Evolutionary conservation across 1,139 yeast species (phyloP).

Genomic region (Scheffersomyces titani): DNA sequence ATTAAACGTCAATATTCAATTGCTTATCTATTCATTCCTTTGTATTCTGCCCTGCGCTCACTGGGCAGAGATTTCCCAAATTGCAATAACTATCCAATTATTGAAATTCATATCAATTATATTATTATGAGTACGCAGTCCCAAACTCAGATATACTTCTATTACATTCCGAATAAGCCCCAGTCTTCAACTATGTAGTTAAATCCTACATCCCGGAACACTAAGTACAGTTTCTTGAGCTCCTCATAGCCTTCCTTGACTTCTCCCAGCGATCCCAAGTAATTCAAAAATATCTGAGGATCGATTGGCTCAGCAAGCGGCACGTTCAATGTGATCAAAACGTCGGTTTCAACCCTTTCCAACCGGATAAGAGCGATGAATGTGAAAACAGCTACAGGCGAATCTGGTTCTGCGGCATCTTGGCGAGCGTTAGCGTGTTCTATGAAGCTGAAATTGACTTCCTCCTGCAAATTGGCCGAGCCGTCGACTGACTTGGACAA

Average conservation of each 20-base stretch:
- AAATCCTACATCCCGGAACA: conserved; percentile 17
- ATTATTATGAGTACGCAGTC: background rate
- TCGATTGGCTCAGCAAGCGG: conserved; percentile 31
- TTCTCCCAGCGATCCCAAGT: conserved; percentile 47
- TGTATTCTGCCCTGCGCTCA: background rate
- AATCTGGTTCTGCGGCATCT: conserved; percentile 51
- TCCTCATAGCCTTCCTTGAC: conserved; percentile 4
- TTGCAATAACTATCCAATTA: background rate
- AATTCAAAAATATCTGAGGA: conserved; percentile 18
- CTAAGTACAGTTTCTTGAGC: conserved; percentile 13
- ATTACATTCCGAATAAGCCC: conserved; percentile 24
- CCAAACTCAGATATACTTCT: background rate
- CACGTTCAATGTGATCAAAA: conserved; percentile 59
- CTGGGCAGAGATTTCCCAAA: background rate
- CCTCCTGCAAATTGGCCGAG: conserved; percentile 6
- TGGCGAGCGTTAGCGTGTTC: conserved; percentile 32
- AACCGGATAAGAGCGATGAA: conserved; percentile 58
- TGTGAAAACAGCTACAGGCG: conserved; percentile 30
- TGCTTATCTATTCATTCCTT: background rate
- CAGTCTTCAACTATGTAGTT: conserved; percentile 26
- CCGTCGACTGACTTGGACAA: conserved; percentile 8
- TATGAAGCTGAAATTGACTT: conserved; percentile 11
- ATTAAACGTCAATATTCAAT: background rate
- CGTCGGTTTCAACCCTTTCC: conserved; percentile 56
- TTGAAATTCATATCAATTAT: background rate